phyloP scores from a whole-genome alignment of 192 early-diverging fungal species.

The Coemansia sp. region DNA sequence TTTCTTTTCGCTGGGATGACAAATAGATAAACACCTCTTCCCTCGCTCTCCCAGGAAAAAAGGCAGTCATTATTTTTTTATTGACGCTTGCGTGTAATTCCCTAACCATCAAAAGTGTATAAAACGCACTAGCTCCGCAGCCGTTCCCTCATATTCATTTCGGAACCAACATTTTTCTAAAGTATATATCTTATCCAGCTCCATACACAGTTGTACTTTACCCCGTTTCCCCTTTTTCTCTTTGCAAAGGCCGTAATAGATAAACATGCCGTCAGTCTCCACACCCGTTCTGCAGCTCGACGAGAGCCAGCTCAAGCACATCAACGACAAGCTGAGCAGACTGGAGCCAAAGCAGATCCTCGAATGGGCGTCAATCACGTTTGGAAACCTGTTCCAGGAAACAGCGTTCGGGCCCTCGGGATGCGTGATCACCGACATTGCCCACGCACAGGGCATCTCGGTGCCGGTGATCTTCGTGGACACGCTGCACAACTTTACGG shows the following conservation, averaged over 20 bases:
- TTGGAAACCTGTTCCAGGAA: slow-evolving; percentile 84
- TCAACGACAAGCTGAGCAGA: slow-evolving; percentile 72
- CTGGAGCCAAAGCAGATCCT: slow-evolving; percentile 79
- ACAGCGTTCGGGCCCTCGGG: slow-evolving; percentile 95
- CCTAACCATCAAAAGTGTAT: not conserved
- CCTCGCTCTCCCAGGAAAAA: not conserved
- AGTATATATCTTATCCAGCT: not conserved
- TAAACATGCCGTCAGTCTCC: slow-evolving; percentile 39
- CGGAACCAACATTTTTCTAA: not conserved
- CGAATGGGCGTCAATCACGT: slow-evolving; percentile 81
- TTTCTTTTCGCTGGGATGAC: not conserved
- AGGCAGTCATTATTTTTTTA: not conserved
- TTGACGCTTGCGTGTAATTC: not conserved
- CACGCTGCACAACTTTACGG: slow-evolving; percentile 92
- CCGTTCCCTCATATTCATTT: not conserved
- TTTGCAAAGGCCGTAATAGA: not conserved
- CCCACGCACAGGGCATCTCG: slow-evolving; percentile 66
- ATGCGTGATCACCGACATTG: slow-evolving; percentile 83
- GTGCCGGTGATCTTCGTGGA: slow-evolving; percentile 86
- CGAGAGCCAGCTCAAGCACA: slow-evolving; percentile 60
- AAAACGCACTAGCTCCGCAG: not conserved
- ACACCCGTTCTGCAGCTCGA: slow-evolving; percentile 44
- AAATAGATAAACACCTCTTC: not conserved
- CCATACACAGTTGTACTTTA: not conserved
- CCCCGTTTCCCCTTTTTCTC: not conserved